Percentiles rank a stretch among this genome's conserved stretches.
These are phyloP conservation scores for Multifurca ochricompacta DNA, from an alignment of 768 basidiomycete genomes.

Conservation along the genomic window DNA sequence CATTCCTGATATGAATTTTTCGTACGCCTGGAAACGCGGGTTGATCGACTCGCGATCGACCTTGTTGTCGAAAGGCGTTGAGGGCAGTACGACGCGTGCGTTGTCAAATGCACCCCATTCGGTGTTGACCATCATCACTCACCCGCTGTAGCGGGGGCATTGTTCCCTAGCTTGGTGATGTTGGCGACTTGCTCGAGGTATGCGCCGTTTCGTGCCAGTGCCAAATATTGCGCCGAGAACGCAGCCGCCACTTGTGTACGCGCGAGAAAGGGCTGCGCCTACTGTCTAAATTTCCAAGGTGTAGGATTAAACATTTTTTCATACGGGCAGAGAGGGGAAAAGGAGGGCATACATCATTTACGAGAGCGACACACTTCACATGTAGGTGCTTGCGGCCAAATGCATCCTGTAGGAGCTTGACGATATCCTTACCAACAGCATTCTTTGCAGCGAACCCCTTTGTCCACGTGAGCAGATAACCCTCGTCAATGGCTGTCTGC, in stretches of 20 bases:
- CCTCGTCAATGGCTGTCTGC: slow-evolving; percentile 86
- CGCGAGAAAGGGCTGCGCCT: slow-evolving; percentile 85
- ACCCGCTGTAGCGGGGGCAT: slow-evolving; percentile 47
- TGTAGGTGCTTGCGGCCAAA: slow-evolving; percentile 89
- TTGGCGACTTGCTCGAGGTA: slow-evolving; percentile 86
- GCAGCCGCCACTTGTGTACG: slow-evolving; percentile 90
- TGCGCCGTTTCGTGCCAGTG: slow-evolving; percentile 96
- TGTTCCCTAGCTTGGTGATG: slow-evolving; percentile 74
- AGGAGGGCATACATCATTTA: slow-evolving; percentile 71
- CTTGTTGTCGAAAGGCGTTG: slow-evolving; percentile 85
- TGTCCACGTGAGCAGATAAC: slow-evolving; percentile 90
- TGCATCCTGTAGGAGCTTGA: slow-evolving; percentile 83
- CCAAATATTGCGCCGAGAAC: slow-evolving; percentile 91
- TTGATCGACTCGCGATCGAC: slow-evolving; percentile 94
- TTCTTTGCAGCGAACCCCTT: slow-evolving; percentile 94
- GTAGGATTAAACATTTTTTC: neutral
- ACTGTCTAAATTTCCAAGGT: slow-evolving; percentile 60
- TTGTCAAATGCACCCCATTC: slow-evolving; percentile 99
- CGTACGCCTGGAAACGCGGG: slow-evolving; percentile 85
- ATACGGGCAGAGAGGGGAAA: neutral
- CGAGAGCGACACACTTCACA: slow-evolving; percentile 84
- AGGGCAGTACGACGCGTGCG: slow-evolving; percentile 75
- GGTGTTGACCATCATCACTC: slow-evolving; percentile 93
- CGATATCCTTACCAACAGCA: slow-evolving; percentile 83
- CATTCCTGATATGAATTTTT: slow-evolving; percentile 99